A percentile compares a stretch with the other conserved stretches of the same genome.
Conservation (phyloP, 331 rosid genomes). For the Acacia pycnantha region DNA sequence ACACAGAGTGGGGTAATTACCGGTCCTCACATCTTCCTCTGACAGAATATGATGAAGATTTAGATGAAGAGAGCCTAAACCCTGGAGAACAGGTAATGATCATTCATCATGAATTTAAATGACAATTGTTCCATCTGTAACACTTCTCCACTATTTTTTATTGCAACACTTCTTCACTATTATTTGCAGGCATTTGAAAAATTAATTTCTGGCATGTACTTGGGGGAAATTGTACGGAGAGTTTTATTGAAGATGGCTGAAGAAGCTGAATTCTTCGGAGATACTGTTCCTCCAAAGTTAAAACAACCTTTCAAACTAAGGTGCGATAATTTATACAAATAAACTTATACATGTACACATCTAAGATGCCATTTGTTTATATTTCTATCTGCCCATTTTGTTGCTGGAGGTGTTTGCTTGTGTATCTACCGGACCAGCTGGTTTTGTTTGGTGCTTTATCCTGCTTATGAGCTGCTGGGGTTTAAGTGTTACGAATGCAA, state of each 20-base stretch:
- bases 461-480: not conserved
- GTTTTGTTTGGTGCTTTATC: constrained; percentile 2
- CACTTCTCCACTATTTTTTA: constrained; percentile 11
- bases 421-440: not conserved
- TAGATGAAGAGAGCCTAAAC: constrained; percentile 83
- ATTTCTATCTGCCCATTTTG: not conserved
- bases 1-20: constrained; percentile 99
- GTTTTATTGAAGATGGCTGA: constrained; percentile 83
- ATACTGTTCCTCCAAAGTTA: constrained; percentile 76
- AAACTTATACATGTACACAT: not conserved
- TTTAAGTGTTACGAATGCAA: not conserved
- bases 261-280: constrained; percentile 87
- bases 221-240: constrained; percentile 89
- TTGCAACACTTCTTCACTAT: constrained; percentile 26
- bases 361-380: constrained; percentile 7
- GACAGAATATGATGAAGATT: constrained; percentile 76
- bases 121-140: constrained; percentile 28
- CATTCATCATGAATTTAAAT: constrained; percentile 15
- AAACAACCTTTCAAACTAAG: constrained; percentile 70
- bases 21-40: constrained; percentile 87
- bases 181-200: constrained; percentile 81
- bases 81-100: constrained; percentile 91
- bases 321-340: constrained; percentile 34
- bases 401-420: constrained; percentile 3
- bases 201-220: constrained; percentile 95